Percentiles rank a stretch among this genome's conserved stretches.
These are phyloP conservation scores for Medicago arabica DNA, from an alignment of 306 rosid species.

Conservation along the genomic window DNA sequence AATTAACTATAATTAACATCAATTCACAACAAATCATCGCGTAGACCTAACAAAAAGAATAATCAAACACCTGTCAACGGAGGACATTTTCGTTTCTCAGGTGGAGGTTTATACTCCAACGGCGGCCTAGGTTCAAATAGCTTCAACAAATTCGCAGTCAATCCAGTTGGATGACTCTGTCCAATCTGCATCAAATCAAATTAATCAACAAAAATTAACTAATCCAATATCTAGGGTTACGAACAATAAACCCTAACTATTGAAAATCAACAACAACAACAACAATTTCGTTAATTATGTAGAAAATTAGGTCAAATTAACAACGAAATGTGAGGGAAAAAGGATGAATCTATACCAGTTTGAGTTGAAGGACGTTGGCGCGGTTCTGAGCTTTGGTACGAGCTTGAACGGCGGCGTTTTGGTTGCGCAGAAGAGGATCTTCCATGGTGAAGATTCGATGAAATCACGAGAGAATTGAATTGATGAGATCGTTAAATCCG, in stretches of 20 bases:
- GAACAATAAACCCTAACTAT: conserved; percentile 49
- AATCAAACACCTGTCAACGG: conserved; percentile 70
- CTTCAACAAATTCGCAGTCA: conserved; percentile 83
- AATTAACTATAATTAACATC: neutral
- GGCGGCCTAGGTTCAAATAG: conserved; percentile 98
- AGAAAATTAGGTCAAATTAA: neutral
- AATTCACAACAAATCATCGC: neutral
- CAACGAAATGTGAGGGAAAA: neutral
- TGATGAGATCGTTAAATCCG: conserved; percentile 2
- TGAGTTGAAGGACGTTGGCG: conserved; percentile 95
- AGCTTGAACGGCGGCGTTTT: conserved; percentile 98
- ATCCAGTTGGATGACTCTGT: conserved; percentile 98
- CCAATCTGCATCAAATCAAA: conserved; percentile 72
- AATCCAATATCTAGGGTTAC: conserved; percentile 11
- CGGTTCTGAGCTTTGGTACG: conserved; percentile 98
- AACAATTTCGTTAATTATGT: neutral
- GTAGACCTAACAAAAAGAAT: conserved; percentile 4
- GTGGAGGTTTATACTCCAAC: conserved; percentile 92
- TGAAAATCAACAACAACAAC: neutral
- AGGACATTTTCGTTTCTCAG: conserved; percentile 91
- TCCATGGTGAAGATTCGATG: conserved; percentile 66
- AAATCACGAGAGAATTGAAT: conserved; percentile 24
- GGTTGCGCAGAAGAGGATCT: conserved; percentile 93
- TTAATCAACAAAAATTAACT: neutral
- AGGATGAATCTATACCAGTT: conserved; percentile 62